Evolutionary conservation across 257 asterid species (phyloP), one percentile per base, ranked within the genome.

Genomic region (Dorcoceras hygrometricum): DNA sequence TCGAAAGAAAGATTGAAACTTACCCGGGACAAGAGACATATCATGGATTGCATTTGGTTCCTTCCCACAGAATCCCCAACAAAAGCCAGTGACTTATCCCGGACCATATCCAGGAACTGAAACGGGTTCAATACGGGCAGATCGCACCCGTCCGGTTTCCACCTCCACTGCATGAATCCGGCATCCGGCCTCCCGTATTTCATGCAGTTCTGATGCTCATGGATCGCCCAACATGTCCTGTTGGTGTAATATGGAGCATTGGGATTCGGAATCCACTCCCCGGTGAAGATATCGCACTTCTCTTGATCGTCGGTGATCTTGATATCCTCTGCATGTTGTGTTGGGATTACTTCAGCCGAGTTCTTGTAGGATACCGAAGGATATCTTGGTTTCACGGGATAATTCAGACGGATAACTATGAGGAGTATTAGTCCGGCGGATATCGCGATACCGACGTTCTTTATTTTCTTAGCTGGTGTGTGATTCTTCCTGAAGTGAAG

Each of bases 121-220:
- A 8, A 68, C 51, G 91, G 88, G 70, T 82, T 69, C 31, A 85
- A 75, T 25, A 64, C 71, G 9, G 85, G 85, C 24, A 85, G 29
- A 2, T 77, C 84, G 11, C 89, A 86, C 3, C 75, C 84, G 68
- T 83, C 86, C 11, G 92, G 89, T 34, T 79, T 75, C 92, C 89
- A 86, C 78, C 25, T 73, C 89, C 92, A 86, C 26, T 72, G 81
- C 84, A 73, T 8, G 78, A 74, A 82, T 11, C 57, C 84, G 1
- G 68, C 22, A 22, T 80, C 86, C 4, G 91, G 88, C 25, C 91
- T 73, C 18, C 86, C 91, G 57, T 78, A 80, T 48, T 85, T 85
- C 86, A 85, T 82, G 84, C 91, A 85, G 75, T 85, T 82, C 16
- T 85, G 91, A 53, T 82, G 91, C 62, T 85, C 86, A 8, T 85